Conservation (phyloP, 2,329 filamentous ascomycete genomes). For the Aspergillus amoenus region DNA sequence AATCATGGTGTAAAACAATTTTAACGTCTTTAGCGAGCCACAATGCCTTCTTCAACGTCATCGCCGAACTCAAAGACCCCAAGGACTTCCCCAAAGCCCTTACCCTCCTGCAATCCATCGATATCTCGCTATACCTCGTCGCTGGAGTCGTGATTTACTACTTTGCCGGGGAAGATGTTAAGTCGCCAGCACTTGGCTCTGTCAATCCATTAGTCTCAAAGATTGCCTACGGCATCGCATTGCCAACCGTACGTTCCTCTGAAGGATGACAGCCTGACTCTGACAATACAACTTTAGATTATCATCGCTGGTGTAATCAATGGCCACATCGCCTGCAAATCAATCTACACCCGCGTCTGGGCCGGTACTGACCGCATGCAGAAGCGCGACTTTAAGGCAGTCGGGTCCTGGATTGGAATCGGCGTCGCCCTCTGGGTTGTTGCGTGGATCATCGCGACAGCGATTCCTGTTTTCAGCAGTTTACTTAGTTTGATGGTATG, state of each 20-base stretch:
- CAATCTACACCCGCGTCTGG: conserved; percentile 65
- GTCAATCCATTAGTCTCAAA: conserved; percentile 59
- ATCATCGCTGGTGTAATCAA: conserved; percentile 71
- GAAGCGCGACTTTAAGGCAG: conserved; percentile 51
- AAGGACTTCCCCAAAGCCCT: conserved; percentile 63
- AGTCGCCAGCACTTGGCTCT: conserved; percentile 66
- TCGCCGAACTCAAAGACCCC: conserved; percentile 63
- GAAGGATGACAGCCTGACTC: background rate
- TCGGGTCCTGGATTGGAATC: conserved; percentile 60
- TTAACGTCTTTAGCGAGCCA: conserved; percentile 53
- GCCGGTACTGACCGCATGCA: conserved; percentile 57
- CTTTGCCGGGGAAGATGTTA: conserved; percentile 61
- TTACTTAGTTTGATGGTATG: conserved; percentile 61
- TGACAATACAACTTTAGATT: conserved; percentile 43
- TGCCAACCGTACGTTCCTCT: conserved; percentile 53
- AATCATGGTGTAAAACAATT: conserved; percentile 46
- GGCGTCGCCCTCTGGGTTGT: conserved; percentile 57
- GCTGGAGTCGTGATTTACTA: conserved; percentile 68
- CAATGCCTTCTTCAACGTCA: conserved; percentile 66
- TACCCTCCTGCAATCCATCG: conserved; percentile 58
- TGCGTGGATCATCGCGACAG: conserved; percentile 67
- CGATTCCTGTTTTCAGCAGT: conserved; percentile 68
- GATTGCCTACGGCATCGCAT: conserved; percentile 66
- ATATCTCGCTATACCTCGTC: conserved; percentile 63
- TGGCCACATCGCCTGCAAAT: conserved; percentile 65